A percentile compares a stretch with the other conserved stretches of the same genome.
Conservation (phyloP, 2,329 filamentous ascomycete species). For the Aureobasidium leucospermi region DNA sequence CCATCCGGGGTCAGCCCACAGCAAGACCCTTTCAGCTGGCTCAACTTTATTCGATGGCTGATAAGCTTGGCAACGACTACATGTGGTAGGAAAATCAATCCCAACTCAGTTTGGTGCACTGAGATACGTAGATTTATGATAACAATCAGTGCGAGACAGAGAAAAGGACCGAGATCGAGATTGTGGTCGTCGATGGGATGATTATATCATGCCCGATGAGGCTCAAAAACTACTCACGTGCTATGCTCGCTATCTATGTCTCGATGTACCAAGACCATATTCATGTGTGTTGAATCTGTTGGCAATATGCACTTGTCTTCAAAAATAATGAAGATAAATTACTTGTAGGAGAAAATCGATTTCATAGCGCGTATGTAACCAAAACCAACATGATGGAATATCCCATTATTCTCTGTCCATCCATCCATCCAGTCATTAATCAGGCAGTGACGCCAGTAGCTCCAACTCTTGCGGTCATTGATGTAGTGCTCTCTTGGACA, state of each 20-base stretch:
- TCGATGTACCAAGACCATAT: background rate
- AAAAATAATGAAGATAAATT: background rate
- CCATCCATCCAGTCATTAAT: background rate
- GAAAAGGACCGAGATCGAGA: constrained; percentile 1
- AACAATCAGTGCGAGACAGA: background rate
- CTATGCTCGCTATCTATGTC: background rate
- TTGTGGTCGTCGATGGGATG: background rate
- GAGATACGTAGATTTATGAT: background rate
- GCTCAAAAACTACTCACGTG: background rate
- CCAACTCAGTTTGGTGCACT: background rate
- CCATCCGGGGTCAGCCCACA: constrained; percentile 9
- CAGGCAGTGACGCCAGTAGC: constrained; percentile 3
- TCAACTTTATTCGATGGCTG: background rate
- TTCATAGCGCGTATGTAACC: background rate
- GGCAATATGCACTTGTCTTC: background rate
- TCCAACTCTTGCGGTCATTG: background rate
- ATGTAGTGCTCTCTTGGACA: constrained; percentile 7
- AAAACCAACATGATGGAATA: background rate
- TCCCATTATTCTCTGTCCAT: background rate
- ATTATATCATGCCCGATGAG: background rate
- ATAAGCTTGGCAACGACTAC: constrained; percentile 12
- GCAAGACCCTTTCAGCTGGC: background rate
- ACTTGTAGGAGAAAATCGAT: background rate
- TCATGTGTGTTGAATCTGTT: background rate
- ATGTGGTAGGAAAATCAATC: constrained; percentile 1